Conservation (phyloP, 2,329 filamentous ascomycete genomes). For the Colletotrichum sp. region DNA sequence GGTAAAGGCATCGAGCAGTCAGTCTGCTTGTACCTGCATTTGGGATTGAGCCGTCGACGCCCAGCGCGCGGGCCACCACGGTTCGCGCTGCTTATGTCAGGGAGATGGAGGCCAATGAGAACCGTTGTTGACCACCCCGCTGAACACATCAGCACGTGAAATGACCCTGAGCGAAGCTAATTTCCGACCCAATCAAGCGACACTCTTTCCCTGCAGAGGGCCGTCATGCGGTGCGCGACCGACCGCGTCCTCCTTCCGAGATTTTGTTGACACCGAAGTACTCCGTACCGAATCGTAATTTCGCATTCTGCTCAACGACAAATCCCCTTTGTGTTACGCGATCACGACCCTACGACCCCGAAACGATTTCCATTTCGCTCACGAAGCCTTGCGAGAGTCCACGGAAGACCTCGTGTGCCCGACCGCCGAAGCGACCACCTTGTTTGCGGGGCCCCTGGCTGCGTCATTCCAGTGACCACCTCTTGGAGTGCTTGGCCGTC, state of each 20-base stretch:
- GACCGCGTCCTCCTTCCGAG: conserved; percentile 21
- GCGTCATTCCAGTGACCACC: conserved; percentile 12
- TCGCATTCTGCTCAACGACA: conserved; percentile 16
- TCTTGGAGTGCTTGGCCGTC: background rate
- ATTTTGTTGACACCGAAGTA: conserved; percentile 22
- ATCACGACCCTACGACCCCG: conserved; percentile 11
- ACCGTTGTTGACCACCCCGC: background rate
- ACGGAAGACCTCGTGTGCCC: background rate
- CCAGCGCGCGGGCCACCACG: background rate
- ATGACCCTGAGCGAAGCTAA: conserved; percentile 19
- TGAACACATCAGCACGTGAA: conserved; percentile 20
- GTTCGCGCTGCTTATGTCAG: conserved; percentile 7
- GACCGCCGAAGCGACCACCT: background rate
- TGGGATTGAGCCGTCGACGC: background rate
- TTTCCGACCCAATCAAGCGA: conserved; percentile 21
- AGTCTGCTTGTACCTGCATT: background rate
- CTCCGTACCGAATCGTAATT: conserved; percentile 8
- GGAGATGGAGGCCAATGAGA: background rate
- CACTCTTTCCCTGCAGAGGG: conserved; percentile 12
- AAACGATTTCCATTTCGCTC: conserved; percentile 1
- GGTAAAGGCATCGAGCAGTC: background rate
- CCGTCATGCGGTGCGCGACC: conserved; percentile 21
- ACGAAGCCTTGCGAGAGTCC: background rate
- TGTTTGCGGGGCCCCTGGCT: conserved; percentile 16
- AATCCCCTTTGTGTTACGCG: conserved; percentile 18